Conservation (phyloP, 208 protist genomes). For the Phytomonas serpens region DNA sequence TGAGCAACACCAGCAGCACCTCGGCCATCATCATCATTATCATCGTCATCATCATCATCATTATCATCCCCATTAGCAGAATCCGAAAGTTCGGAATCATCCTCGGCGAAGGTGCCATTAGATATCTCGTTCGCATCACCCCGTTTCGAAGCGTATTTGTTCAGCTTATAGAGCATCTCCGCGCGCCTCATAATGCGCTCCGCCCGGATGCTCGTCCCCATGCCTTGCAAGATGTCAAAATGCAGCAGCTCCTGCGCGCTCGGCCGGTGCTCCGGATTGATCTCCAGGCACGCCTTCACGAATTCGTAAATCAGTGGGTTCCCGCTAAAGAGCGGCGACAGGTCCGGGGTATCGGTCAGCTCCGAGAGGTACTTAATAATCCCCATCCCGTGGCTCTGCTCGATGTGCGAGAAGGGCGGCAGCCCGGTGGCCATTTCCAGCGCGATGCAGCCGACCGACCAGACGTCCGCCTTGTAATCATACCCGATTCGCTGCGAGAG, state of each 20-base stretch:
- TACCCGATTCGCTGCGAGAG: conserved; percentile 41
- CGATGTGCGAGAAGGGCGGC: conserved; percentile 63
- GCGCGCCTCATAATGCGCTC: conserved; percentile 51
- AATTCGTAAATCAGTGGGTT: conserved; percentile 74
- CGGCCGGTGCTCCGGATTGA: conserved; percentile 58
- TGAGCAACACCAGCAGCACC: background rate
- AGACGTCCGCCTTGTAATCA: conserved; percentile 88
- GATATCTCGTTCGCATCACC: conserved; percentile 10
- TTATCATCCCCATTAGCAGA: background rate
- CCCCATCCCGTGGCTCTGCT: conserved; percentile 63
- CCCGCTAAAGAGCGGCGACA: conserved; percentile 55
- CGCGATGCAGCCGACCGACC: conserved; percentile 85
- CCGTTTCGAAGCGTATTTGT: conserved; percentile 64
- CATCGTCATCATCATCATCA: background rate
- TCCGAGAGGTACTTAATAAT: conserved; percentile 80
- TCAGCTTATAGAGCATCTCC: conserved; percentile 66
- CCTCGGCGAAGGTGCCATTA: background rate
- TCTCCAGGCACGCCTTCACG: conserved; percentile 60
- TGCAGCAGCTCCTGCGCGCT: conserved; percentile 66
- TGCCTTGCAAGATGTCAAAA: conserved; percentile 60
- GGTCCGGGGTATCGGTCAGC: conserved; percentile 63
- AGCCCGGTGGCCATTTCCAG: conserved; percentile 82
- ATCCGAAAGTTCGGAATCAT: background rate
- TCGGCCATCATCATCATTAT: conserved; percentile 3
- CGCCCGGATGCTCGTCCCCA: conserved; percentile 36